Evolutionary conservation across 2,329 filamentous ascomycete genomes (phyloP), one percentile per base, ranked within the genome.

Genomic region (Nigrospora sphaerica): DNA sequence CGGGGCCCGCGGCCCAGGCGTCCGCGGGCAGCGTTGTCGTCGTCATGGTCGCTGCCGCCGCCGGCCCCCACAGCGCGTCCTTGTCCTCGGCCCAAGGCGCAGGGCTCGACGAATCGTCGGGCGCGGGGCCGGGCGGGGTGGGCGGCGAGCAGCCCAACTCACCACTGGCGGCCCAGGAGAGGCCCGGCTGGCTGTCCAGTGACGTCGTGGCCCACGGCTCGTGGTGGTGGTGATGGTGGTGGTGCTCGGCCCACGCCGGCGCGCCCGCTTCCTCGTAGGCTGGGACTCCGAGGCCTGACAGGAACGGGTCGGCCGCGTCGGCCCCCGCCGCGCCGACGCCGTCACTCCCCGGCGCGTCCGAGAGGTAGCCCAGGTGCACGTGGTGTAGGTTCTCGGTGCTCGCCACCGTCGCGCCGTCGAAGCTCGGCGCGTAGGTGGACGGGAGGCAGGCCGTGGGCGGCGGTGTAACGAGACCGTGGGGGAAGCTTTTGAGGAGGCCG

Each of bases 391-490:
- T 53, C 35, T 52, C 53, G 7, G 53, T 53, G 47, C 49, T 44
- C 52, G 51, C 51, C 45, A 52, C 33, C 46, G 48, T 47, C 5
- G 47, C 44, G 17, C 46, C 51, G 47, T 75, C 72, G 55, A 76
- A 77, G 42, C 48, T 55, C 49, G 68, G 67, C 14, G 63, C 56
- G 53, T 75, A 76, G 0, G 70, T 68, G 34, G 67, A 66, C 19
- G 73, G 69, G 13, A 81, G 61, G 2, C 70, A 70, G 1, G 75
- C 77, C 2, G 73, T 76, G 5, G 75, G 77, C 4, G 78, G 78
- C 19, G 79, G 78, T 6, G 79, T 81, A 28, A 71, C 72, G 16
- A 81, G 71, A 2, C 75, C 77, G 48, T 71, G 69, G 17, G 70
- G 63, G 50, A 74, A 77, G n/a, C 67, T 66, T 51, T 78, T 74